These are phyloP conservation scores for Candida insectorum DNA, from an alignment of 805 yeast genomes.

Conservation along the genomic window DNA sequence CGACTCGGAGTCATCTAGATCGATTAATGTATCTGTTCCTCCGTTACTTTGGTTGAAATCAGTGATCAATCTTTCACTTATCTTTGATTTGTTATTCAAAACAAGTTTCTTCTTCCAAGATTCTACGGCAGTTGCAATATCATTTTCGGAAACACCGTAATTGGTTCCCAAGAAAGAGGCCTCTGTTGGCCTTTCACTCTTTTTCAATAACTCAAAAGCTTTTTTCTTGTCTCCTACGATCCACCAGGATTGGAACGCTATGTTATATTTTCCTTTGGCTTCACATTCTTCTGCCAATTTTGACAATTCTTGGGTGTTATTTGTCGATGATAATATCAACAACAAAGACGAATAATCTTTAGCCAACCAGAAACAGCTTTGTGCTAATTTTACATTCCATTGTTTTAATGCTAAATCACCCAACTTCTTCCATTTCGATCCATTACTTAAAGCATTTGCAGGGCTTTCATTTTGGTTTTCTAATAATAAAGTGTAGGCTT, in stretches of 20 bases:
- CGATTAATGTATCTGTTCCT: constrained; percentile 7
- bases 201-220: constrained; percentile 62
- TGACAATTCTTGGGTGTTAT: constrained; percentile 57
- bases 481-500: constrained; percentile 57
- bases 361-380: constrained; percentile 73
- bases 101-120: constrained; percentile 66
- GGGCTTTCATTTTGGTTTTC: constrained; percentile 44
- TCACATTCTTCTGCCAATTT: constrained; percentile 66
- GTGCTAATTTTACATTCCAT: constrained; percentile 82
- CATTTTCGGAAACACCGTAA: constrained; percentile 47
- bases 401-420: constrained; percentile 81
- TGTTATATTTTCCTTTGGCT: constrained; percentile 74
- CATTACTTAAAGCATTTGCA: constrained; percentile 34
- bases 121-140: constrained; percentile 45
- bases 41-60: constrained; percentile 21
- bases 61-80: constrained; percentile 57
- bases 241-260: constrained; percentile 94
- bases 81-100: constrained; percentile 47
- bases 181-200: constrained; percentile 73
- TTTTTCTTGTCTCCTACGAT: constrained; percentile 64
- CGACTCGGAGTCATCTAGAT: constrained; percentile 2
- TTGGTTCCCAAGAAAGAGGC: constrained; percentile 79
- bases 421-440: constrained; percentile 77
- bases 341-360: constrained; percentile 79
- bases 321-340: constrained; percentile 77